Evolutionary conservation across 768 basidiomycete species (phyloP), one percentile per base, ranked within the genome.

Genomic region (Leccinum ochraceum): DNA sequence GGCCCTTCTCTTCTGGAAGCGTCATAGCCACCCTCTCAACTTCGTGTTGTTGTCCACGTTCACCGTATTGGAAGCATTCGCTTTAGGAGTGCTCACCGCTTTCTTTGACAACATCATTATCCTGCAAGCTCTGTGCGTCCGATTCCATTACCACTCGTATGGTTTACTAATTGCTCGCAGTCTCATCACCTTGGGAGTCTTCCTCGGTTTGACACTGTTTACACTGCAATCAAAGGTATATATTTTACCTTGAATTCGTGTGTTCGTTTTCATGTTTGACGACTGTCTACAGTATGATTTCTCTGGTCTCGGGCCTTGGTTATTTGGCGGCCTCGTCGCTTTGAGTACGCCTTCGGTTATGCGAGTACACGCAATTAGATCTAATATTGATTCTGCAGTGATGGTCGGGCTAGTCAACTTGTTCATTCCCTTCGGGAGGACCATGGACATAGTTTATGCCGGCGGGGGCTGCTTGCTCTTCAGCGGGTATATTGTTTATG

Each of bases 191-290:
- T 78, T 92, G 3, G 94, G 94, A 14, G 88, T 98, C 50, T 98
- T 99, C 83, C 75, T 94, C 44, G 97, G 95, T 6, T 77, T 99
- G 63, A 98, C 95, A 0, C 74, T 98, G 56, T 98, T 97, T 79
- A 98, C 97, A 1, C 80, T 97, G 72, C 95, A 96, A 74, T 92
- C 91, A 60, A 96, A 96, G 81, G 91, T 90, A 62, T 20, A 79
- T 57, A 14, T 30, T 20, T 61, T 13, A 32, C 42, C 22, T 58
- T 48, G 34, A 14, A 48, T 61, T 6, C 14, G 11, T 36, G 17
- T n/a, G 13, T 36, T 34, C 17, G 13, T 50, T 26, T 42, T 53
- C 17, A 16, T 42, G 24, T 42, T 53, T 6, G 53, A 60, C 62
- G 13, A 50, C 44, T 44, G 3, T 16, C 39, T 60, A 39, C 65